Base-by-base conservation (phyloP, 768 basidiomycete species). In the Auriculariales sp. region DNA sequence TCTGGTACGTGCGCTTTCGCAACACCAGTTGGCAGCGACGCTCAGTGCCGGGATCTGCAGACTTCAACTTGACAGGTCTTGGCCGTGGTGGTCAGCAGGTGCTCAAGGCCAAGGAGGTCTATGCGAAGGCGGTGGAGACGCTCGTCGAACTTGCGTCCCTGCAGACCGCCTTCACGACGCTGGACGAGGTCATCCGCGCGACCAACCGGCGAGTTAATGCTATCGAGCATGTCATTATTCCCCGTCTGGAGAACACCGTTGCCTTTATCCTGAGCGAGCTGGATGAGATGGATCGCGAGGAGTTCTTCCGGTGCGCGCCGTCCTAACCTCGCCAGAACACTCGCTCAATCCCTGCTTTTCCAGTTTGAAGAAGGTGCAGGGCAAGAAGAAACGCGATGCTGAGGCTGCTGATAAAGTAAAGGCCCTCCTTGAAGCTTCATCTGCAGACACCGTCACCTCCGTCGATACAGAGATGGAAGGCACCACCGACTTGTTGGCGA, bases 201-300 rank as follows among this genome's bases (percentile, higher is more conserved):
- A 98, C 95, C 31, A 99, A 98, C 65, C 86, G 95, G 47, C 81
- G 95, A 54, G 95, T 99, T 33, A 99, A 99, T 60, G 95, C 95
- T 2, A 94, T 99, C 55, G 95, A 99, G 59, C 91, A 99, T 62
- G 81, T 99, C 55, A 72, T 99, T 57, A 97, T 99, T 51, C 95
- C 95, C 15, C 77, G 84, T 36, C 69, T 99, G 46, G 94, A 98
- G 42, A 97, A 97, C 65, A 98, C 95, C 12, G 90, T 99, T 72
- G 89, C 88, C 59, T 99, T 97, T 63, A 97, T 99, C 62, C 74
- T 91, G 60, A 94, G 91, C 51, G 95, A 99, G 62, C 68, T 99
- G 53, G 95, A 98, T 58, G 95, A 99, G 66, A 97, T 95, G 92
- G 95, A 99, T 66, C 77, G 91, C 54, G 88, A 91, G 61, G 88